Base-by-base conservation (phyloP, 1,139 yeast genomes). In the Yamadazyma membranifaciens region DNA sequence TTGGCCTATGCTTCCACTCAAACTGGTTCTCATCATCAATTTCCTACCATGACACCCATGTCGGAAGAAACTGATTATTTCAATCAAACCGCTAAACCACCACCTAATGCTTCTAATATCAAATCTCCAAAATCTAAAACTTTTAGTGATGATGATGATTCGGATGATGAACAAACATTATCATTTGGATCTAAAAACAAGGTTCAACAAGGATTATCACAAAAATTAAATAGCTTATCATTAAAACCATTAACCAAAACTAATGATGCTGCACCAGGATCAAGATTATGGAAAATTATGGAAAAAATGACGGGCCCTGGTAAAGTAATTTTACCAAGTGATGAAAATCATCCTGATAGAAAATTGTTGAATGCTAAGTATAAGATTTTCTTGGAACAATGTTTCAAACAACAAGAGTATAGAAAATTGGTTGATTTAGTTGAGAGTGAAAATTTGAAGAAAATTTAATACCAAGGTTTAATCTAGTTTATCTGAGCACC, bases 261-360 rank as follows among this genome's bases (percentile, higher is more conserved):
- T 32, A 39, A 50, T 45, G 47, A 54, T 46, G 40, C 42, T 32
- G 47, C 58, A 27, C 62, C 77, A 2, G 84, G 84, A 24, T 80
- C 78, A 47, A 74, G 69, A 46, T 69, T 92, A 48, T 92, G 98
- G 98, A 78, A 80, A 37, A 80, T 85, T 33, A 92, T 92, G 98
- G 77, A 78, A 50, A 74, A 76, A 48, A 75, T 89, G 72, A 86
- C 96, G 3, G 92, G 95, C 13, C 80, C 84, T 12, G 98, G 96
- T 40, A 75, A 75, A 50, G 87, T 83, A 14, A 85, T 92, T 36
- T 61, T 69, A 47, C 98, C 98, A 6, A 67, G 80, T 25, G 67
- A 74, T 11, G 65, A 57, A 9, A 64, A 64, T 33, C 75, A 77
- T 45, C 81, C 87, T 1, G 95, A 87, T 60, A 73, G 89, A 54